A percentile compares a stretch with the other conserved stretches of the same genome.
These are phyloP conservation scores for Fusarium verrucosum DNA, from an alignment of 2,329 filamentous ascomycete species.

Conservation along the genomic window DNA sequence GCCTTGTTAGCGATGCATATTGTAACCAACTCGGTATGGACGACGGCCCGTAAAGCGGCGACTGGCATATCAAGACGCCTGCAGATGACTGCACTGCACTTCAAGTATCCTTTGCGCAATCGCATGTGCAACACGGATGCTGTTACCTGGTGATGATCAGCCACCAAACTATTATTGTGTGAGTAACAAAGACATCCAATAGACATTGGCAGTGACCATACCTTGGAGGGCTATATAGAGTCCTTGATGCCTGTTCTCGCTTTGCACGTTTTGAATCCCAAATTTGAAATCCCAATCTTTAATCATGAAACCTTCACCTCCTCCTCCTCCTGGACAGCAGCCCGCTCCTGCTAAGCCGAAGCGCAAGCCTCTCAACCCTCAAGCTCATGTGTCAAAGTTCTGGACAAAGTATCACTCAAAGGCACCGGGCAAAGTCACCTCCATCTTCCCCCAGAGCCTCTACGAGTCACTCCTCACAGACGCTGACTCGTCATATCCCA, in stretches of 20 bases:
- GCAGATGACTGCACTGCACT: conserved; percentile 3
- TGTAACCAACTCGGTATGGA: conserved; percentile 1
- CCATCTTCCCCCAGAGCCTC: conserved; percentile 55
- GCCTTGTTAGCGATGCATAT: conserved; percentile 17
- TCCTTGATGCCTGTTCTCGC: not conserved
- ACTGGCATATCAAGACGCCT: conserved; percentile 12
- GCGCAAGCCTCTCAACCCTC: conserved; percentile 46
- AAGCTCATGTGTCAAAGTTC: conserved; percentile 53
- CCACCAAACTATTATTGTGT: conserved; percentile 1
- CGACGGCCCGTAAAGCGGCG: conserved; percentile 13
- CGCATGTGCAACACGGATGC: conserved; percentile 18
- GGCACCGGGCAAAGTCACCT: conserved; percentile 55
- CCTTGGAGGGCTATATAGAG: conserved; percentile 24
- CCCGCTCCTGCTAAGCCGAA: conserved; percentile 24
- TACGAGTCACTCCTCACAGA: conserved; percentile 48
- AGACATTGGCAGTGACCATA: not conserved
- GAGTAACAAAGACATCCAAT: conserved; percentile 17
- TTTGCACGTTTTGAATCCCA: not conserved
- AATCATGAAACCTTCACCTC: conserved; percentile 27
- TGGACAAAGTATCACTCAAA: conserved; percentile 55
- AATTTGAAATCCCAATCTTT: not conserved
- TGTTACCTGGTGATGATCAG: conserved; percentile 21
- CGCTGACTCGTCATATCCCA: conserved; percentile 37
- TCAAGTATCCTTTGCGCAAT: conserved; percentile 14
- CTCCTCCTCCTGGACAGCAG: conserved; percentile 1